Conservation (phyloP, 192 early-diverging fungal genomes). For the Backusella luteola region DNA sequence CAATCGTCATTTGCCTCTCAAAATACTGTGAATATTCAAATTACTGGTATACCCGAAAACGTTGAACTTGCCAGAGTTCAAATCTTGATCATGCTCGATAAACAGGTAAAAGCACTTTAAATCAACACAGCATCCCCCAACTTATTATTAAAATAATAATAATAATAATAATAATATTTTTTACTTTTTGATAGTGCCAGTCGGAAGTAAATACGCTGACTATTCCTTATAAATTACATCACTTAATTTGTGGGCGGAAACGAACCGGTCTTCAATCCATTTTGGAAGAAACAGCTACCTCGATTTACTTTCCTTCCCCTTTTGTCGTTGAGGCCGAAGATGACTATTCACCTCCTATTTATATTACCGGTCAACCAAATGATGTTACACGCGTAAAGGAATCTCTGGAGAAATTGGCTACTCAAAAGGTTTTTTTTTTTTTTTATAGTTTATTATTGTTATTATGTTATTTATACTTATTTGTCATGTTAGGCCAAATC, state of each 20-base stretch:
- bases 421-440: conserved; percentile 34
- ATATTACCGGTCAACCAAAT: conserved; percentile 58
- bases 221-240: conserved; percentile 56
- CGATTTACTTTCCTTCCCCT: conserved; percentile 71
- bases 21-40: conserved; percentile 24
- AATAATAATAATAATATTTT: not conserved
- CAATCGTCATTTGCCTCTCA: conserved; percentile 25
- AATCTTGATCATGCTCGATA: conserved; percentile 44
- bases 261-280: conserved; percentile 58
- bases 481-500: conserved; percentile 43
- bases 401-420: conserved; percentile 40
- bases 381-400: conserved; percentile 56
- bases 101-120: conserved; percentile 47
- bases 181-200: conserved; percentile 38
- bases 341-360: conserved; percentile 48
- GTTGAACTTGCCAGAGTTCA: conserved; percentile 26
- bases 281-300: conserved; percentile 69
- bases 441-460: not conserved
- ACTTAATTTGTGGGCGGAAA: conserved; percentile 71
- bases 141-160: not conserved
- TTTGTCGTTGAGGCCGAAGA: conserved; percentile 39
- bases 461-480: not conserved
- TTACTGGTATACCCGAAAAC: conserved; percentile 28
- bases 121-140: conserved; percentile 19
- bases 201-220: conserved; percentile 41